phyloP scores from a whole-genome alignment of 2,329 filamentous ascomycete genomes.

The Neonectria punicea region DNA sequence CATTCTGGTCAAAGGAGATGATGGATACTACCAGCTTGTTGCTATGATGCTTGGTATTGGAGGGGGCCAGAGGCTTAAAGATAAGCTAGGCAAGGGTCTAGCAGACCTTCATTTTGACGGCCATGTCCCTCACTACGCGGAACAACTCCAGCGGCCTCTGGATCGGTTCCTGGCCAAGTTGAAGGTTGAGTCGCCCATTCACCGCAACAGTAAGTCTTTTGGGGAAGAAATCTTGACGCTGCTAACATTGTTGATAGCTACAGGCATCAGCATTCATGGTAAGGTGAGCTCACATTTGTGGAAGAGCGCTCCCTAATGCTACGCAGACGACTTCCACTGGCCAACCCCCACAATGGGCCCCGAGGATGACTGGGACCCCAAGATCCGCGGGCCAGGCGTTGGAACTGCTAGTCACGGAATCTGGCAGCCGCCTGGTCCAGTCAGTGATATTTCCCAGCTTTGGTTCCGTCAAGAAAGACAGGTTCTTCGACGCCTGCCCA shows the following conservation, averaged over 20 bases:
- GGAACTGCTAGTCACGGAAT: conserved; percentile 1
- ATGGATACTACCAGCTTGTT: conserved; percentile 4
- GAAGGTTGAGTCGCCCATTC: conserved; percentile 4
- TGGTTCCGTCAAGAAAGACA: conserved; percentile 17
- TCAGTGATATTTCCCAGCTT: conserved; percentile 6
- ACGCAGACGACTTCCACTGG: conserved; percentile 8
- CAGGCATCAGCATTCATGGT: conserved; percentile 11
- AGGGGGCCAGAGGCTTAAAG: conserved; percentile 8
- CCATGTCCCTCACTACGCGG: conserved; percentile 7
- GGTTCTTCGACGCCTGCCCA: conserved; percentile 6
- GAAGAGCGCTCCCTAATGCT: background rate
- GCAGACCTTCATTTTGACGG: conserved; percentile 9
- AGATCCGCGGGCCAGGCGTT: conserved; percentile 5
- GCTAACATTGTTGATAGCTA: background rate
- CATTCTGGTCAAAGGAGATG: conserved; percentile 1
- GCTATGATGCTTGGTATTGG: conserved; percentile 18
- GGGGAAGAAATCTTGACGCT: too few relatives aligned
- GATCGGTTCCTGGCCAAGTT: conserved; percentile 3
- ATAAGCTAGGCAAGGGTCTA: conserved; percentile 8
- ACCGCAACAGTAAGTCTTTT: conserved; percentile 3
- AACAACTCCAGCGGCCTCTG: conserved; percentile 7
- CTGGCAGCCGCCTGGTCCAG: background rate
- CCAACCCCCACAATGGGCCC: conserved; percentile 11
- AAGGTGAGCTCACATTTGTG: background rate
- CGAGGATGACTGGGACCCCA: conserved; percentile 14